phyloP scores from a whole-genome alignment of 2,329 filamentous ascomycete genomes.

The Penicillium sp. region DNA sequence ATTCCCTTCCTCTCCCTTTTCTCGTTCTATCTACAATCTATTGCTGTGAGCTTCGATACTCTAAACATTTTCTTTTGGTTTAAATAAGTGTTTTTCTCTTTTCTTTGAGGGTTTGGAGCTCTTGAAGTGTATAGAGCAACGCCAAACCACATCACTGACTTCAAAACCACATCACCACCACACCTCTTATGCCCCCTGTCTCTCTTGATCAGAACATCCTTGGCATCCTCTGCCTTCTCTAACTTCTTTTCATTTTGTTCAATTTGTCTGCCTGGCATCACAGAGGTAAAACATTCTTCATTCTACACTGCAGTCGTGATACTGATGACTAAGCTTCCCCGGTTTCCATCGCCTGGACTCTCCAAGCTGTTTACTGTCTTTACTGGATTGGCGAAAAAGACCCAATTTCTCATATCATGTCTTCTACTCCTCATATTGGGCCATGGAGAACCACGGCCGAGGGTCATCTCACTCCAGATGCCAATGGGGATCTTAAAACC shows the following conservation, averaged over 20 bases:
- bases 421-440: slow-evolving; percentile 30
- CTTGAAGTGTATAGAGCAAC: not conserved
- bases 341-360: not conserved
- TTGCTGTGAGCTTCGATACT: not conserved
- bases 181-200: not conserved
- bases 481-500: slow-evolving; percentile 56
- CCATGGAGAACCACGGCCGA: slow-evolving; percentile 38
- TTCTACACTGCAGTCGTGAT: slow-evolving; percentile 8
- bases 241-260: not conserved
- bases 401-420: slow-evolving; percentile 2
- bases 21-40: not conserved
- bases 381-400: not conserved
- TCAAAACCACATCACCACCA: not conserved
- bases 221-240: not conserved
- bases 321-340: slow-evolving; percentile 14
- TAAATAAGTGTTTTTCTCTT: not conserved
- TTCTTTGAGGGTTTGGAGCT: not conserved
- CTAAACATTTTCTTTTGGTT: not conserved
- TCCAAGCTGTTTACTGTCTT: not conserved
- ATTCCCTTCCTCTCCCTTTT: not conserved
- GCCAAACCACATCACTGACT: not conserved
- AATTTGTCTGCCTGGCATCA: not conserved
- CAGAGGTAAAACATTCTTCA: slow-evolving; percentile 1
- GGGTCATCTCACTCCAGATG: slow-evolving; percentile 36
- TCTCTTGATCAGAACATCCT: not conserved